phyloP scores from a whole-genome alignment of 495 filamentous ascomycete species.

The Arthonia radiata region DNA sequence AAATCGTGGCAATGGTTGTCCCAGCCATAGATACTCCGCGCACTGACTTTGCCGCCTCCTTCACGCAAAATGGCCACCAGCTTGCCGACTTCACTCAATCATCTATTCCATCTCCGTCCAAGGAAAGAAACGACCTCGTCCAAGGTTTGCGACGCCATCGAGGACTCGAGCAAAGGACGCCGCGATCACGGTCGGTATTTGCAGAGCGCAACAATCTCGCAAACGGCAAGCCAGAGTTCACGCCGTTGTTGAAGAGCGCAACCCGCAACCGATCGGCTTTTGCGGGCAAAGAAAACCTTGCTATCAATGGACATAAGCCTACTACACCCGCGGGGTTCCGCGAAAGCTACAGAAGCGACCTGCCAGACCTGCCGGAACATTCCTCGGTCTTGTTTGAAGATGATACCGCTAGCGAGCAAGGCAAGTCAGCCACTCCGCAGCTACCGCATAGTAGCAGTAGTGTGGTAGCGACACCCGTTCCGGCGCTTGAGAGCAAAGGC shows the following conservation, averaged over 20 bases:
- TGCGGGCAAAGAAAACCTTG: slow-evolving; percentile 26
- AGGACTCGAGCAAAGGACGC: slow-evolving; percentile 38
- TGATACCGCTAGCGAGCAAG: slow-evolving; percentile 27
- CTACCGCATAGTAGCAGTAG: slow-evolving; percentile 57
- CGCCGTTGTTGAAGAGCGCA: slow-evolving; percentile 74
- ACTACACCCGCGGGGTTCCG: slow-evolving; percentile 48
- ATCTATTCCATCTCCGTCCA: slow-evolving; percentile 66
- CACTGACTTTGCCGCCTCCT: slow-evolving; percentile 49
- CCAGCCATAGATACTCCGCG: slow-evolving; percentile 66
- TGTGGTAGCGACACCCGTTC: slow-evolving; percentile 49
- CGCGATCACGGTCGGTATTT: slow-evolving; percentile 39
- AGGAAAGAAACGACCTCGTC: slow-evolving; percentile 45
- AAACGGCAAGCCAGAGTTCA: slow-evolving; percentile 56
- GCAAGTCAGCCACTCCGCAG: slow-evolving; percentile 33
- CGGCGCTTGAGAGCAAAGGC: slow-evolving; percentile 32
- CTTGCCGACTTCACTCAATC: slow-evolving; percentile 49
- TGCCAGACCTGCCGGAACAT: slow-evolving; percentile 37
- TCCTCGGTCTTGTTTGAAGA: slow-evolving; percentile 42
- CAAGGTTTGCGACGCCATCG: slow-evolving; percentile 30
- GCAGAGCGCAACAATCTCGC: slow-evolving; percentile 35
- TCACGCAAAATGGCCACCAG: slow-evolving; percentile 38
- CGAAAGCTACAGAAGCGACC: slow-evolving; percentile 33
- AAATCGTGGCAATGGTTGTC: too few species aligned
- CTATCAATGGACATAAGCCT: slow-evolving; percentile 25
- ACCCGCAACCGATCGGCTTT: slow-evolving; percentile 38